Evolutionary conservation across 192 early-diverging fungal genomes (phyloP).

Genomic region (Entomortierella lignicola): DNA sequence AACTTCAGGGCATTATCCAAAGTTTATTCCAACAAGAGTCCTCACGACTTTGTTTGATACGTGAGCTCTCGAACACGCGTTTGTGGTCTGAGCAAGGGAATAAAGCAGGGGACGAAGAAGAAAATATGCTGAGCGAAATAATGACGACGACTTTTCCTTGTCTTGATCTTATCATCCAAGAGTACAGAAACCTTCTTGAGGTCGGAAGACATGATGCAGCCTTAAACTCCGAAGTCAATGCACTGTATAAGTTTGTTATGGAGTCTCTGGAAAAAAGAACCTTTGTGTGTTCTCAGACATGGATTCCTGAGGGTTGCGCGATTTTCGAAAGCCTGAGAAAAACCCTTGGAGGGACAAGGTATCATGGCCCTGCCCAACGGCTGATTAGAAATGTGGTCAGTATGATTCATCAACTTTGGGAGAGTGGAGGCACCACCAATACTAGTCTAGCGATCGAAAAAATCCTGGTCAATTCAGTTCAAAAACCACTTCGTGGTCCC

Average conservation of each 20-base stretch:
- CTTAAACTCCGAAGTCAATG: slow-evolving; percentile 1
- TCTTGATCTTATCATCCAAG: neutral
- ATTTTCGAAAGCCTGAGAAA: slow-evolving; percentile 9
- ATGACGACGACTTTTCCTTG: slow-evolving; percentile 23
- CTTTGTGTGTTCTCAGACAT: slow-evolving; percentile 2
- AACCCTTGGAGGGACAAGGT: neutral
- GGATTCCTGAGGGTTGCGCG: neutral
- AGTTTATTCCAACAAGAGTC: slow-evolving; percentile 17
- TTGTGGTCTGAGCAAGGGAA: neutral
- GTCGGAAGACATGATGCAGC: neutral
- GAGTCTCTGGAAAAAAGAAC: slow-evolving; percentile 10
- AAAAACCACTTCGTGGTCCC: slow-evolving; percentile 3
- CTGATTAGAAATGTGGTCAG: slow-evolving; percentile 19
- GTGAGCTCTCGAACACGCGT: neutral
- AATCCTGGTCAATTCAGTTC: slow-evolving; percentile 6
- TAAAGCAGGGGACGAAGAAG: neutral
- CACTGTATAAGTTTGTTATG: slow-evolving; percentile 17
- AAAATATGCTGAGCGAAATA: neutral
- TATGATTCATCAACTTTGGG: slow-evolving; percentile 35
- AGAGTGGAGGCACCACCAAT: slow-evolving; percentile 27
- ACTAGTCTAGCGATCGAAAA: slow-evolving; percentile 24
- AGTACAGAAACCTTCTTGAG: slow-evolving; percentile 16
- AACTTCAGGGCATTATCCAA: slow-evolving; percentile 13
- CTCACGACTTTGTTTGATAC: slow-evolving; percentile 1
- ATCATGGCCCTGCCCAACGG: slow-evolving; percentile 21